Percentiles rank a stretch among this genome's conserved stretches.
These are phyloP conservation scores for Botrytis galanthina DNA, from an alignment of 2,329 filamentous ascomycete species.

Conservation along the genomic window DNA sequence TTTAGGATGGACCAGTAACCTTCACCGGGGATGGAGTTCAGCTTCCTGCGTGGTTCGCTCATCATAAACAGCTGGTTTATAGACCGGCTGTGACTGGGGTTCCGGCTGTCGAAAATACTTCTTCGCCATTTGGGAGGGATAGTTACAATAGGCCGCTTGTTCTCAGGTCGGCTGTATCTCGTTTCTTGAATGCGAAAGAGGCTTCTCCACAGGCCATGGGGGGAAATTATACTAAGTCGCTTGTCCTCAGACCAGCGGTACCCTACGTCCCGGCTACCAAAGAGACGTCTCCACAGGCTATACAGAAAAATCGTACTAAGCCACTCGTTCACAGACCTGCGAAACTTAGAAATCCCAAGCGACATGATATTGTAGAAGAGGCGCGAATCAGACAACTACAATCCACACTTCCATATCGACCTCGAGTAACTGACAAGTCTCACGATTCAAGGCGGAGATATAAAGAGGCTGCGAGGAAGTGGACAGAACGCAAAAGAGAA, in stretches of 20 bases:
- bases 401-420: background rate
- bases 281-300: background rate
- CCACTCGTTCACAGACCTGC: background rate
- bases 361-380: background rate
- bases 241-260: no score
- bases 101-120: no score
- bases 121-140: background rate
- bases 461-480: background rate
- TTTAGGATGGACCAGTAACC: no score
- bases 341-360: accelerated
- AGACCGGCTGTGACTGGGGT: background rate
- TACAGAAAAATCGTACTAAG: background rate
- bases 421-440: background rate
- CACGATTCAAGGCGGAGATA: background rate
- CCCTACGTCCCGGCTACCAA: accelerated
- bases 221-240: no score
- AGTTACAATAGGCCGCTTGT: background rate
- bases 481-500: background rate
- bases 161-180: background rate
- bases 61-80: background rate
- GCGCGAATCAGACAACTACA: background rate
- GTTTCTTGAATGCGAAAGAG: accelerated
- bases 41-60: no score
- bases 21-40: no score
- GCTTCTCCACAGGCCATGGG: no score